Evolutionary conservation across 139 green algal species (phyloP), one percentile per base, ranked within the genome.

Genomic region (Chlorokybus atmophyticus): DNA sequence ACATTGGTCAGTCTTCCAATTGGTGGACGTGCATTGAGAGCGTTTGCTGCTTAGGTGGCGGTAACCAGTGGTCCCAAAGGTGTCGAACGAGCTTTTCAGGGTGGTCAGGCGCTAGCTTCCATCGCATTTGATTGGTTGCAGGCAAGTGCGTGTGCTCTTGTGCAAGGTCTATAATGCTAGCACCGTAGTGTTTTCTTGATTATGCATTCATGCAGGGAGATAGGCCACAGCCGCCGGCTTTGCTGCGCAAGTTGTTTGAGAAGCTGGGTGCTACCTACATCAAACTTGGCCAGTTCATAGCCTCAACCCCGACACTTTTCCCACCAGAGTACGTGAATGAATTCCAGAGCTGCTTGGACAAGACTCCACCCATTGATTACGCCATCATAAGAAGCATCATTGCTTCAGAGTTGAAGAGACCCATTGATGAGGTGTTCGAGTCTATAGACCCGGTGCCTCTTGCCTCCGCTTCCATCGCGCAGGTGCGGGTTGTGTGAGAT

Each of bases 301-400:
- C 90, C 10, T 94, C 80, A 19, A 82, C 80, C 0, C 91, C 90
- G 32, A 90, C 83, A 0, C 67, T 97, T 2, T 98, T 98, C 58
- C 90, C 86, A 0, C 66, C 79, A 29, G 87, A 95, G 42, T 97
- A 94, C 51, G 90, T 97, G 6, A 17, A 81, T 29, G 90, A 98
- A 75, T 95, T 98, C 29, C 85, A 96, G 54, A 90, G 83, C 51
- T 95, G 87, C 61, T 71, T 98, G n/a, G 90, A 98, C 75, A 63
- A 68, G 26, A 90, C 89, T 3, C 73, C 85, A 2, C 68, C 83
- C 0, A 80, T 94, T 60, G 68, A 82, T 0, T 98, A 83, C 60
- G 35, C 50, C 1, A 42, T 57, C 23, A 87, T 98, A 24, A 64
- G 77, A 62, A 24, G 44, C 25, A 85, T 80, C 40, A 67, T 93